These are phyloP conservation scores for Scleroderma citrinum DNA, from an alignment of 768 basidiomycete genomes.

Conservation along the genomic window DNA sequence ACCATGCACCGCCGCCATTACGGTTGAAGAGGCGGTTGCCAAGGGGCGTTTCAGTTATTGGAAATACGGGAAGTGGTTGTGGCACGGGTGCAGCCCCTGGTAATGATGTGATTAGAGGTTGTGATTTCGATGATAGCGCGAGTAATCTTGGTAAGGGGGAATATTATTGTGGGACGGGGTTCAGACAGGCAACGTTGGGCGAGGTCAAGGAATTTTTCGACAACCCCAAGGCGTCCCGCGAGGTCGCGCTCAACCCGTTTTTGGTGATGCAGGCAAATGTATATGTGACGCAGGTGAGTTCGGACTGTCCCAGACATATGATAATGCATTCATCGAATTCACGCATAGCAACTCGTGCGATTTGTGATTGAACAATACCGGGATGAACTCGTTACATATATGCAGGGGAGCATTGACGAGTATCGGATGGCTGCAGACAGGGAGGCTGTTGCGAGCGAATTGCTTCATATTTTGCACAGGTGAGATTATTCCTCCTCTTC, in stretches of 20 bases:
- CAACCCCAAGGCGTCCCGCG: constrained; percentile 81
- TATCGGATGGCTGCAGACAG: constrained; percentile 62
- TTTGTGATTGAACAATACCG: constrained; percentile 92
- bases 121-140: not conserved
- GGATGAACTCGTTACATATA: constrained; percentile 69
- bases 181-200: constrained; percentile 77
- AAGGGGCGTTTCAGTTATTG: constrained; percentile 46
- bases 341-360: constrained; percentile 77
- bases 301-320: not conserved
- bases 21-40: constrained; percentile 55
- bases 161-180: constrained; percentile 57
- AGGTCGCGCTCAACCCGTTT: constrained; percentile 83
- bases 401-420: constrained; percentile 62
- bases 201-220: constrained; percentile 91
- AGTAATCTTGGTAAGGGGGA: not conserved
- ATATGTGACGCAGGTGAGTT: constrained; percentile 80
- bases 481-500: constrained; percentile 22
- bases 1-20: constrained; percentile 71
- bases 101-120: not conserved
- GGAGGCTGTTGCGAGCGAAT: constrained; percentile 81
- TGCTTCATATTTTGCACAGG: constrained; percentile 83
- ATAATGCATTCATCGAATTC: not conserved
- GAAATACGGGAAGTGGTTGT: constrained; percentile 15
- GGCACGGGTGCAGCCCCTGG: not conserved
- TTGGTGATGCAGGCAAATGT: constrained; percentile 90